Conservation (phyloP, 345 rosid genomes). For the Lepidium africanum region DNA sequence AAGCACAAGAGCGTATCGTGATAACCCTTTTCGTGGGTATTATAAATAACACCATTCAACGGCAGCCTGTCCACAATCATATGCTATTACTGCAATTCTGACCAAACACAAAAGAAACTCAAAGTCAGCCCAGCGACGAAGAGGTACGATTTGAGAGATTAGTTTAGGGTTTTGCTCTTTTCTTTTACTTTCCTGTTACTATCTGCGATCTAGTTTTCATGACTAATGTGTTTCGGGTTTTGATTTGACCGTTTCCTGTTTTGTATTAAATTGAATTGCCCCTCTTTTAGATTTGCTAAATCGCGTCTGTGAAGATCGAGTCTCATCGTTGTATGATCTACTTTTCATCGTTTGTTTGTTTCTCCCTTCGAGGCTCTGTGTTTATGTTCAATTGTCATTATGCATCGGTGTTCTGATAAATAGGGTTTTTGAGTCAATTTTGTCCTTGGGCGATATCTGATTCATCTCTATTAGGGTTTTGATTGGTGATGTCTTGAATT, state of each 20-base stretch:
- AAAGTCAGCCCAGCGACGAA: conserved; percentile 1
- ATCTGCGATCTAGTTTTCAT: neutral
- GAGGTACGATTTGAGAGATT: neutral
- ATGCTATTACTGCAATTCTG: neutral
- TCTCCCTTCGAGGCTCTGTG: neutral
- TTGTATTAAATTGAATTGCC: neutral
- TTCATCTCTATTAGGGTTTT: neutral
- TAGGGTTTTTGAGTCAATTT: neutral
- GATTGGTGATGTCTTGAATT: neutral
- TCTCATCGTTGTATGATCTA: neutral
- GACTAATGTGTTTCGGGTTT: neutral
- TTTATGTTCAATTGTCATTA: neutral
- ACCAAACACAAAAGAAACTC: neutral
- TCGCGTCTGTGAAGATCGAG: neutral
- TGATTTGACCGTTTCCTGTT: neutral
- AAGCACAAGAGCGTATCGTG: conserved; percentile 44
- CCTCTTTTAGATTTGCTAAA: neutral
- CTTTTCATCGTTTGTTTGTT: neutral
- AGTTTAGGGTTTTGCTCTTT: neutral
- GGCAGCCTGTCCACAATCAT: conserved; percentile 1
- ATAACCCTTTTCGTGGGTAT: neutral
- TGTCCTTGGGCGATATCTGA: neutral
- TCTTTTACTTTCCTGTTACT: neutral
- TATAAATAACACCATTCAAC: conserved; percentile 34
- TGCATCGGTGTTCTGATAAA: neutral